These are phyloP conservation scores for Peziza echinospora DNA, from an alignment of 495 filamentous ascomycete species.

Conservation along the genomic window DNA sequence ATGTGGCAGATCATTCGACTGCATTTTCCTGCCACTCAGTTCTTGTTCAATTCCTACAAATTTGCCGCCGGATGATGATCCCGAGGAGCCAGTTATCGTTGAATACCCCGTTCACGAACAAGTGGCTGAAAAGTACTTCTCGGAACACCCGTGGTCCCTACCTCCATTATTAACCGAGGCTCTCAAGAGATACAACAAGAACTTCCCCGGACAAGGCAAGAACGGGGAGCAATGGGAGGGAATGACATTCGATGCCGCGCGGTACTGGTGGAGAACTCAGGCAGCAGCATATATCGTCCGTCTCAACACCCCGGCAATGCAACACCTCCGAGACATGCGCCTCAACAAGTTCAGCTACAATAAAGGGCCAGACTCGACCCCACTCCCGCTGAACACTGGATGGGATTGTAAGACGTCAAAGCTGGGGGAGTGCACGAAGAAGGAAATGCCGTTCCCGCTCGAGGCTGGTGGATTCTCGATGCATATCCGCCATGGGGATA, in stretches of 20 bases:
- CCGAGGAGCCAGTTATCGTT: background rate
- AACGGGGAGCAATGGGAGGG: background rate
- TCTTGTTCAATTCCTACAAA: constrained; percentile 2
- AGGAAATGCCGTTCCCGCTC: constrained; percentile 7
- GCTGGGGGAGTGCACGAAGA: background rate
- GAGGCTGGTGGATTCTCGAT: constrained; percentile 7
- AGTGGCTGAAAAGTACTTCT: no score
- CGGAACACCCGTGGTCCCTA: constrained; percentile 2
- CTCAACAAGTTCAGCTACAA: constrained; percentile 3
- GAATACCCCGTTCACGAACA: background rate
- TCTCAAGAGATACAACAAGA: background rate
- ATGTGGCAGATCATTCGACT: constrained; percentile 6
- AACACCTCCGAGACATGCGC: constrained; percentile 4
- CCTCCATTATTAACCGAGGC: constrained; percentile 4
- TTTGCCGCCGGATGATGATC: background rate
- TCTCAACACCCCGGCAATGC: constrained; percentile 6
- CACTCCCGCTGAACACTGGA: background rate
- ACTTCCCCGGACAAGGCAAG: constrained; percentile 1
- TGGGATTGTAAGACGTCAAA: background rate
- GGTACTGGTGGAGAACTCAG: constrained; percentile 10
- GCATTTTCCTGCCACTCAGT: constrained; percentile 7
- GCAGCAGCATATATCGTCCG: constrained; percentile 10
- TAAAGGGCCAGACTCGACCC: background rate
- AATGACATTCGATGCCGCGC: constrained; percentile 1
- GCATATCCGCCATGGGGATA: constrained; percentile 13